phyloP scores from a whole-genome alignment of 169 alveolate species.

The Perkinsus olseni region DNA sequence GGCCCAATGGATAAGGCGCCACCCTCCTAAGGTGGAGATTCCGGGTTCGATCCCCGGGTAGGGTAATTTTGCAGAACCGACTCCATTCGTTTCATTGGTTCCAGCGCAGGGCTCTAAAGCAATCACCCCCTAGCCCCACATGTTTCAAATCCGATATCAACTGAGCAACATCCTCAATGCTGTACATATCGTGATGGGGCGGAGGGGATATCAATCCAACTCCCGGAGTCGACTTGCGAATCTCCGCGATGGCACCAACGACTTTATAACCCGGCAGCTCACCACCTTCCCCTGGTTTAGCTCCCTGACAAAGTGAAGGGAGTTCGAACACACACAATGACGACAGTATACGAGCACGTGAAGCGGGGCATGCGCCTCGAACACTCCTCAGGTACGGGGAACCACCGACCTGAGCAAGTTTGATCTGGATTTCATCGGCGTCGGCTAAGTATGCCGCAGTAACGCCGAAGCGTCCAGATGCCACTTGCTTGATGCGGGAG shows the following conservation, averaged over 20 bases:
- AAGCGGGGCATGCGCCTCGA: neutral
- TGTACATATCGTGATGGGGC: conserved; percentile 68
- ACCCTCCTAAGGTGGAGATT: conserved; percentile 3
- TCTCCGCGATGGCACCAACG: conserved; percentile 54
- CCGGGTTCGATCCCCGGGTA: conserved; percentile 6
- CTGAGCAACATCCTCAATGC: conserved; percentile 64
- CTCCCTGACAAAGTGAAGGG: conserved; percentile 27
- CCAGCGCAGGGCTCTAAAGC: no score
- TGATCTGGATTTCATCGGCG: conserved; percentile 56
- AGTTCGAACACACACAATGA: no score
- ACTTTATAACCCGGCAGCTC: conserved; percentile 72
- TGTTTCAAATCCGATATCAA: conserved; percentile 54
- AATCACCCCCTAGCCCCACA: no score
- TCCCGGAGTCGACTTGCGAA: conserved; percentile 59
- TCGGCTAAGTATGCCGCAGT: conserved; percentile 52
- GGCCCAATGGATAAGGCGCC: conserved; percentile 6
- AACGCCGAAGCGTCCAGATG: conserved; percentile 62
- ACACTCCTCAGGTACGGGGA: neutral
- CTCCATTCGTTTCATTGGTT: no score
- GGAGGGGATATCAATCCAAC: conserved; percentile 63
- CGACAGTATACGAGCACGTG: no score
- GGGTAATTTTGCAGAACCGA: neutral
- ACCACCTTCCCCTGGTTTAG: conserved; percentile 74
- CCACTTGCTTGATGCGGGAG: conserved; percentile 56
- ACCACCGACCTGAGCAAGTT: conserved; percentile 42